A percentile compares a stretch with the other conserved stretches of the same genome.
Evolutionary conservation across 805 yeast genomes (phyloP).

Genomic region (Millerago galiae): DNA sequence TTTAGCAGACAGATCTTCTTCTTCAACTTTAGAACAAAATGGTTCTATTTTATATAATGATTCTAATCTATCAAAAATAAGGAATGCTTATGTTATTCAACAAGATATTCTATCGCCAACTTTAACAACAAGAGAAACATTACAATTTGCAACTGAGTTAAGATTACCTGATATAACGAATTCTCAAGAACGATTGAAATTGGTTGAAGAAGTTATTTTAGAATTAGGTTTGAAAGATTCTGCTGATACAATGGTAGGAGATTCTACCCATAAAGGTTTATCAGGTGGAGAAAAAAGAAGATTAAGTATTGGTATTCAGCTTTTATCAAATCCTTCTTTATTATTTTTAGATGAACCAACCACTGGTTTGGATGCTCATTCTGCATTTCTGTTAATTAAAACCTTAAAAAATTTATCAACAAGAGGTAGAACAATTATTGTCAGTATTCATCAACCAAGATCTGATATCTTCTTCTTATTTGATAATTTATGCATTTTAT

Average conservation of each 20-base stretch:
- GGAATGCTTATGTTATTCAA: conserved; percentile 64
- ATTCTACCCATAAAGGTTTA: conserved; percentile 46
- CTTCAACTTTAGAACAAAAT: conserved; percentile 32
- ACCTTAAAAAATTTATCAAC: conserved; percentile 55
- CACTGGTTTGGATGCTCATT: conserved; percentile 78
- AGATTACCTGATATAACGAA: conserved; percentile 46
- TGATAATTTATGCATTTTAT: conserved; percentile 62
- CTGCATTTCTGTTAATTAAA: conserved; percentile 60
- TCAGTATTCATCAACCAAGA: conserved; percentile 84
- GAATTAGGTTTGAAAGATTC: conserved; percentile 70
- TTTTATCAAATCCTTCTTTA: conserved; percentile 69
- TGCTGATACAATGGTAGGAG: conserved; percentile 57
- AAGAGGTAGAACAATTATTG: conserved; percentile 62
- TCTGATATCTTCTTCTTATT: conserved; percentile 69
- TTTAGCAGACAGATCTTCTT: conserved; percentile 44
- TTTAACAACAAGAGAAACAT: conserved; percentile 67
- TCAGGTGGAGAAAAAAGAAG: conserved; percentile 87
- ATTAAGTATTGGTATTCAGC: conserved; percentile 74
- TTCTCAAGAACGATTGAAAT: conserved; percentile 33
- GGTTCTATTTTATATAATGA: conserved; percentile 37
- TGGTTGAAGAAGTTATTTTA: conserved; percentile 57
- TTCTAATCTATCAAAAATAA: conserved; percentile 10
- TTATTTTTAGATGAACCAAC: conserved; percentile 84
- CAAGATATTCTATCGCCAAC: conserved; percentile 69
- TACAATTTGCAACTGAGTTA: conserved; percentile 66